Evolutionary conservation across 2,329 filamentous ascomycete species (phyloP).

Genomic region (Colletotrichum karsti): DNA sequence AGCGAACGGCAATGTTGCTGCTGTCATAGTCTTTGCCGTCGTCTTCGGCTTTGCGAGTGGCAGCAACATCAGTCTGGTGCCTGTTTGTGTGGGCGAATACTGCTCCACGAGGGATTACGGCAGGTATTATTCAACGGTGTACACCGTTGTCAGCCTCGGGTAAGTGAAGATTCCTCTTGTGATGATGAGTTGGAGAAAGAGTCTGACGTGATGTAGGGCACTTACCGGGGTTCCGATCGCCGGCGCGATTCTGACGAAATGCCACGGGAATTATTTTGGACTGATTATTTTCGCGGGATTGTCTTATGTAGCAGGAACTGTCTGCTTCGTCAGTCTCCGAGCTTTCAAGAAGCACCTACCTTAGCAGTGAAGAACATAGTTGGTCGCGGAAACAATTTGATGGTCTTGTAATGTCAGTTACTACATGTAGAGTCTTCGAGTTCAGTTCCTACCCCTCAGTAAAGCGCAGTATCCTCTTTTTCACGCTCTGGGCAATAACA

Average conservation of each 20-base stretch:
- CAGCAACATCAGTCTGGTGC: background rate
- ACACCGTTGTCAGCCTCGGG: background rate
- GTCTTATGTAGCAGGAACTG: background rate
- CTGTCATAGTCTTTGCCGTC: background rate
- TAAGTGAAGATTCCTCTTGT: background rate
- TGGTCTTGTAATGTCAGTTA: too few relatives aligned
- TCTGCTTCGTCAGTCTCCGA: background rate
- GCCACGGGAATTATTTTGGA: background rate
- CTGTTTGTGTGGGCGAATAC: background rate
- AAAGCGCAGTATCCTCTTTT: too few relatives aligned
- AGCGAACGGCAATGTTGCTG: background rate
- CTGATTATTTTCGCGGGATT: background rate
- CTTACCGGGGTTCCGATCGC: background rate
- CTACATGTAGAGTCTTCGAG: too few relatives aligned
- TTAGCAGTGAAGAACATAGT: too few relatives aligned
- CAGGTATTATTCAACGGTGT: background rate
- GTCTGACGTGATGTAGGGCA: background rate
- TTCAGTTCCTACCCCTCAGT: too few relatives aligned
- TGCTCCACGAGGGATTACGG: background rate
- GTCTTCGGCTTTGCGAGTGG: background rate
- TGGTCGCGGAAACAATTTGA: too few relatives aligned
- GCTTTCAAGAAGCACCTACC: too few relatives aligned
- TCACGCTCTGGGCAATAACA: too few relatives aligned
- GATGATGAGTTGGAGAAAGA: rapidly evolving
- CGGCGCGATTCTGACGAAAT: background rate